phyloP scores from a whole-genome alignment of 495 filamentous ascomycete genomes.

The Penicillium macrosclerotiorum region DNA sequence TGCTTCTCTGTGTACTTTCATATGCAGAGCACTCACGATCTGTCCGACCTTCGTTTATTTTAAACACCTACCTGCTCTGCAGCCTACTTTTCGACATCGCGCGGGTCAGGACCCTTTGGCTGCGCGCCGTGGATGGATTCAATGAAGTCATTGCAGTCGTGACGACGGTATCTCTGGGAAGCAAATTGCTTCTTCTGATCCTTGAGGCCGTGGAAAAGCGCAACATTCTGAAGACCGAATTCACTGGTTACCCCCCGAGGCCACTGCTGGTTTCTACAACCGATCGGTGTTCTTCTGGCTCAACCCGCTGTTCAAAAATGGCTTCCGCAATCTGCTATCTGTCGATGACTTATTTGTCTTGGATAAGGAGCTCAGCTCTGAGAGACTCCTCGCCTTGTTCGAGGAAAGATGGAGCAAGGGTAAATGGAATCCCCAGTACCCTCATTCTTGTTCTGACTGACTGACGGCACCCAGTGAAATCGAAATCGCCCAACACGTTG shows the following conservation, averaged over 20 bases:
- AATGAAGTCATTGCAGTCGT: slow-evolving; percentile 41
- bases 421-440: slow-evolving; percentile 2
- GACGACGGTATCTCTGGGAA: slow-evolving; percentile 43
- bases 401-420: slow-evolving; percentile 31
- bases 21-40: slow-evolving; percentile 56
- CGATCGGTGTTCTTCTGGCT: slow-evolving; percentile 58
- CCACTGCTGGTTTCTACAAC: slow-evolving; percentile 54
- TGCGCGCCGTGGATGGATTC: slow-evolving; percentile 35
- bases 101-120: slow-evolving; percentile 56
- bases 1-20: slow-evolving; percentile 48
- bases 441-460: neutral
- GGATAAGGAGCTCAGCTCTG: slow-evolving; percentile 43
- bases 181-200: slow-evolving; percentile 51
- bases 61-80: slow-evolving; percentile 59
- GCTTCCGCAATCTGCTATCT: slow-evolving; percentile 43
- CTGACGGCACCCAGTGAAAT: slow-evolving; percentile 27
- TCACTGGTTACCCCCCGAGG: slow-evolving; percentile 52
- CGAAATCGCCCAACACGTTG: slow-evolving; percentile 39
- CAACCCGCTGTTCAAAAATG: slow-evolving; percentile 51
- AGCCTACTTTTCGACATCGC: slow-evolving; percentile 59
- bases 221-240: slow-evolving; percentile 42
- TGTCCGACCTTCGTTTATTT: slow-evolving; percentile 56
- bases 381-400: slow-evolving; percentile 37
- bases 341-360: slow-evolving; percentile 46
- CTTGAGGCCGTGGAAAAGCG: slow-evolving; percentile 58